Evolutionary conservation across 2,329 filamentous ascomycete genomes (phyloP), one percentile per base, ranked within the genome.

Genomic region (Fonsecaea nubica): DNA sequence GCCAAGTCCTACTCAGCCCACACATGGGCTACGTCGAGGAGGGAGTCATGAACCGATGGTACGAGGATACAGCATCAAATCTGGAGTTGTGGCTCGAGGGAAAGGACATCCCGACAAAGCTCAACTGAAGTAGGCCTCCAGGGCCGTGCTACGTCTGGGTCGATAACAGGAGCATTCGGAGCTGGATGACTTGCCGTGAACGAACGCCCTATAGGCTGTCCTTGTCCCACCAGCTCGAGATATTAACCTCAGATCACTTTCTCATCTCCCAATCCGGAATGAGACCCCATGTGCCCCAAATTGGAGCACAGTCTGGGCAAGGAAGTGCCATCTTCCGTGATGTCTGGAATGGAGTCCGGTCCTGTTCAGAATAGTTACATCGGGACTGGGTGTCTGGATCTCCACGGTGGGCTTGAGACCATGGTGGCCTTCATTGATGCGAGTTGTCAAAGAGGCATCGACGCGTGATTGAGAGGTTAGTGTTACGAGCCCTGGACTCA

Each of bases 1-100:
- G 87, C 61, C 82, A 85, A 60, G 88, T 93, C 0, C 74, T 94
- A 5, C 73, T 93, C 71, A 90, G 89, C 61, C 92, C 92, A 36
- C 92, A 96, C 76, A 92, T 91, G 86, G 92, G 91, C 0, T 95
- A 93, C 75, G 90, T 91, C 0, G 88, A 92, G 69, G 85, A 87
- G 62, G 85, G 83, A 1, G 84, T 83, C 8, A 80, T 93, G 69
- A 80, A 83, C 33, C 77, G 75, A 1, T 93, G 90, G 89, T 93
- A 93, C 76, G 81, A 85, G 65, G 85, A 90, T 75, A 87, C 89
- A 71, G 88, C 86, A 0, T 86, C 87, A 70, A 92, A 91, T 74
- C 75, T 93, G 25, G 77, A 85, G 76, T 79, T 84, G 13, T 92
- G 88, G 84, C 71, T 87, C 57, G 81, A 83, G 33, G 89, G 89